A percentile compares a stretch with the other conserved stretches of the same genome.
phyloP scores from a whole-genome alignment of 2,329 filamentous ascomycete species.

The Cladophialophora carrionii region DNA sequence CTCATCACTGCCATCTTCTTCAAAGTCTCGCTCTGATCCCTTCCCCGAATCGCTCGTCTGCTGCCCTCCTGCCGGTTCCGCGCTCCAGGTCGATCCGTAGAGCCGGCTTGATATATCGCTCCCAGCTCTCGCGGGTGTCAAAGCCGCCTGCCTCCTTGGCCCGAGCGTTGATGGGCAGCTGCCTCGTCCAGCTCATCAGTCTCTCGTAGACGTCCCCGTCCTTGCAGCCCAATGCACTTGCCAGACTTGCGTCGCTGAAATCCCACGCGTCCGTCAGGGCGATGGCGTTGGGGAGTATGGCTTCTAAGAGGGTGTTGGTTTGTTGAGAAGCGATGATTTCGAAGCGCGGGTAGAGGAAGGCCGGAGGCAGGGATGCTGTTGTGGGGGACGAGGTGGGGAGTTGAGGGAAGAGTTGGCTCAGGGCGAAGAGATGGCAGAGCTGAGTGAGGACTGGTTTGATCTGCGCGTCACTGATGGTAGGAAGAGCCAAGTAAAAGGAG shows the following conservation, averaged over 20 bases:
- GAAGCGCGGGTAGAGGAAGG: slow-evolving; percentile 2
- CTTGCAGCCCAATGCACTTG: slow-evolving; percentile 2
- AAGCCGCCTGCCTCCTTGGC: neutral
- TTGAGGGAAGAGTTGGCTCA: neutral
- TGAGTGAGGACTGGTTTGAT: neutral
- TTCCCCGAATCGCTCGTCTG: slow-evolving; percentile 1
- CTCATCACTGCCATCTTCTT: neutral
- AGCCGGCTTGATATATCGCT: slow-evolving; percentile 2
- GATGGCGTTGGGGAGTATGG: neutral
- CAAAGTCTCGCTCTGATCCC: neutral
- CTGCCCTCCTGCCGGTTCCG: neutral
- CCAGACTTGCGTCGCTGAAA: slow-evolving; percentile 2
- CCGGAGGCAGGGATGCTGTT: neutral
- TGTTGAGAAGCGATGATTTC: neutral
- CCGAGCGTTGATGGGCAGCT: slow-evolving; percentile 3
- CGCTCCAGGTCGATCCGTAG: neutral
- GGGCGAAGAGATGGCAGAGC: slow-evolving; percentile 1
- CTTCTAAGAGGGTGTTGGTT: neutral
- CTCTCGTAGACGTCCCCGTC: slow-evolving; percentile 6
- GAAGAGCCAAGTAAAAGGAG: neutral
- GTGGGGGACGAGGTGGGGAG: neutral
- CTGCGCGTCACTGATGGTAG: neutral
- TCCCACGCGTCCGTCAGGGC: slow-evolving; percentile 2
- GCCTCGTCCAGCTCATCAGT: slow-evolving; percentile 4
- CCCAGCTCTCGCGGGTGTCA: slow-evolving; percentile 1